These are phyloP conservation scores for Paracoccidioides brasiliensis DNA, from an alignment of 2,329 filamentous ascomycete species.

Conservation along the genomic window DNA sequence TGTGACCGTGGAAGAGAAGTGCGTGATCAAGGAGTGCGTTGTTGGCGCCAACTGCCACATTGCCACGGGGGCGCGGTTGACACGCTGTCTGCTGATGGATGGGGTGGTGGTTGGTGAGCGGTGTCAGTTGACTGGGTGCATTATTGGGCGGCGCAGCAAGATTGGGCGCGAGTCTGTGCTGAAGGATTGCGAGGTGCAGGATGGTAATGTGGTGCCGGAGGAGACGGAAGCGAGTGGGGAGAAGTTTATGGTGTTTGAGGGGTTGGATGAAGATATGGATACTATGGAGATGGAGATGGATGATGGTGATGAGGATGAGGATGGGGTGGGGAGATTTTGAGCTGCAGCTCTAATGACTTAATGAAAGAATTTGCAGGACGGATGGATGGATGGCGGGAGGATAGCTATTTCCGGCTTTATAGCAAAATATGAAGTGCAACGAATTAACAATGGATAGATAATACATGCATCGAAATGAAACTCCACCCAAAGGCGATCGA, in stretches of 20 bases:
- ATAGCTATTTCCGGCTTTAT: background rate
- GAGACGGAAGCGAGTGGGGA: slow-evolving; percentile 53
- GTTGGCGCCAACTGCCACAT: slow-evolving; percentile 82
- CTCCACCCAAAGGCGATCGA: too few relatives aligned
- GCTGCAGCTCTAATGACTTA: background rate
- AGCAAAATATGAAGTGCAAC: too few relatives aligned
- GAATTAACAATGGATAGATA: too few relatives aligned
- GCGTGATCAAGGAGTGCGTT: slow-evolving; percentile 82
- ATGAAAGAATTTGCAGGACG: background rate
- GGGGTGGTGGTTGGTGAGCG: slow-evolving; percentile 73
- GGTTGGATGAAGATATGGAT: slow-evolving; percentile 28
- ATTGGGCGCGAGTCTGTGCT: slow-evolving; percentile 73
- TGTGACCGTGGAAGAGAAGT: slow-evolving; percentile 76
- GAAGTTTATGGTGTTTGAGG: slow-evolving; percentile 45
- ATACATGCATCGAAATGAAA: too few relatives aligned
- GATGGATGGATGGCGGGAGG: background rate
- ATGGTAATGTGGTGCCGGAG: slow-evolving; percentile 69
- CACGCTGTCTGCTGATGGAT: slow-evolving; percentile 87
- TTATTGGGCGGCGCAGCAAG: slow-evolving; percentile 66
- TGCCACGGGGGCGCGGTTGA: slow-evolving; percentile 68
- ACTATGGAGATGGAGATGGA: slow-evolving; percentile 16
- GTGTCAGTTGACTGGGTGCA: slow-evolving; percentile 74
- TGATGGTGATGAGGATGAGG: slow-evolving; percentile 15
- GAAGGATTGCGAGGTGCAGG: slow-evolving; percentile 84
- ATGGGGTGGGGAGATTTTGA: slow-evolving; percentile 6